These are phyloP conservation scores for Phytophthora syringae DNA, from an alignment of 352 stramenopile genomes.

Conservation along the genomic window DNA sequence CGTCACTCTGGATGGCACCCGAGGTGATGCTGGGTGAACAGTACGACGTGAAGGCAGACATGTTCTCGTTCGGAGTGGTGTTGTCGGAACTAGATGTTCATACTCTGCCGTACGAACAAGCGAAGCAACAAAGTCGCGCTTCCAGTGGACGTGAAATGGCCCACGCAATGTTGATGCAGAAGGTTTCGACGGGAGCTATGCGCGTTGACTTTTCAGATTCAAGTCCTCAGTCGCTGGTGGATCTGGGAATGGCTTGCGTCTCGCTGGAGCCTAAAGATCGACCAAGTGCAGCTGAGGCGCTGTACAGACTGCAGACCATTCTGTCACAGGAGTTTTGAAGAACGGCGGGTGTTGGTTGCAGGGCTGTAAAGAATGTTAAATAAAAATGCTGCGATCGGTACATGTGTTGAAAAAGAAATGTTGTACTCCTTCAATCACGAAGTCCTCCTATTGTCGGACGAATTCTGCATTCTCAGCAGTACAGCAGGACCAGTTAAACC, in stretches of 20 bases:
- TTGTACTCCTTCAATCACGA: too few species aligned
- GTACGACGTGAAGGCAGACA: slow-evolving; percentile 30
- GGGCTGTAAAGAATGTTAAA: too few species aligned
- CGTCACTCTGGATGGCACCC: slow-evolving; percentile 23
- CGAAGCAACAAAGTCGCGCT: slow-evolving; percentile 1
- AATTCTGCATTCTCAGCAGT: too few species aligned
- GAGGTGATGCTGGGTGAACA: slow-evolving; percentile 26
- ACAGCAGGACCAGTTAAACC: too few species aligned
- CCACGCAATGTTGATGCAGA: slow-evolving; percentile 27
- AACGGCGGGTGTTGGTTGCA: neutral
- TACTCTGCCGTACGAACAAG: slow-evolving; percentile 21
- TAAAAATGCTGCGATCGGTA: too few species aligned
- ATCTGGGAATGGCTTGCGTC: neutral
- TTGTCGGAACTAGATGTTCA: slow-evolving; percentile 46
- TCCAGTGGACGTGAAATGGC: neutral
- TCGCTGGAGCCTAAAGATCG: neutral
- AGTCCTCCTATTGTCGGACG: too few species aligned
- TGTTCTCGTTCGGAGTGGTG: slow-evolving; percentile 38
- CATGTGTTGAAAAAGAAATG: too few species aligned
- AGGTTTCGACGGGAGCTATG: slow-evolving; percentile 28
- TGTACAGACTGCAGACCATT: slow-evolving; percentile 2
- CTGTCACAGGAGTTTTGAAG: neutral
- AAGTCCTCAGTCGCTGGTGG: slow-evolving; percentile 3
- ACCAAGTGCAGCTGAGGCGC: neutral
- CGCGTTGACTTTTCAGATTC: slow-evolving; percentile 21